These are phyloP conservation scores for Leptoxyphium fumago DNA, from an alignment of 2,329 filamentous ascomycete genomes.

Conservation along the genomic window DNA sequence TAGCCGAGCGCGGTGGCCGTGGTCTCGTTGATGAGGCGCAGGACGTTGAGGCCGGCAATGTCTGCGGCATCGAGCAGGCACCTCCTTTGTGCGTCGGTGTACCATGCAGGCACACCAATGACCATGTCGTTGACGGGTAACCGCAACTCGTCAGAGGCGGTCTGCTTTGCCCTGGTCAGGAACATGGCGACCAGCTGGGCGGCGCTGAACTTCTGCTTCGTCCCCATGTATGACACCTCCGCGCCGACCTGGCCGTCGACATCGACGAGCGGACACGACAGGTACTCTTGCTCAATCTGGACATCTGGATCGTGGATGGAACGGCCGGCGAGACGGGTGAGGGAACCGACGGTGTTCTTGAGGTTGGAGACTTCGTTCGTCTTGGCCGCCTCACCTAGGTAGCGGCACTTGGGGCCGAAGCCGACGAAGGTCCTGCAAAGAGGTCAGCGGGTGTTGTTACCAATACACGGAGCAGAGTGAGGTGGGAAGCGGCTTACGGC, in stretches of 20 bases:
- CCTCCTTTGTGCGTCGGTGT: constrained; percentile 85
- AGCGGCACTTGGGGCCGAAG: constrained; percentile 86
- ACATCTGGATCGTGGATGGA: constrained; percentile 80
- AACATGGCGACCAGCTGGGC: constrained; percentile 93
- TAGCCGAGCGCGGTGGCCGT: constrained; percentile 91
- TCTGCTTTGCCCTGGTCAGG: constrained; percentile 85
- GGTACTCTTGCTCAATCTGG: constrained; percentile 79
- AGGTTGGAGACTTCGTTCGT: constrained; percentile 98
- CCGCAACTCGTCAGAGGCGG: constrained; percentile 72
- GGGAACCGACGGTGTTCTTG: constrained; percentile 89
- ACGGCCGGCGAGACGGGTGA: constrained; percentile 87
- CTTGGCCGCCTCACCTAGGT: constrained; percentile 89
- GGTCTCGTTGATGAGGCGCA: constrained; percentile 94
- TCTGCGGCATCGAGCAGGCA: constrained; percentile 81
- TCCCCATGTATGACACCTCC: constrained; percentile 81
- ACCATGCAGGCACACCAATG: constrained; percentile 91
- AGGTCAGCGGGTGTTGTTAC: constrained; percentile 7
- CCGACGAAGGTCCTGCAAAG: constrained; percentile 67
- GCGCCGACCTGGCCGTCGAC: constrained; percentile 88
- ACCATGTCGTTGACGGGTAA: constrained; percentile 86
- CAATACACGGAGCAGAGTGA: constrained; percentile 7
- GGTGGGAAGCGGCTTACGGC: constrained; percentile 52
- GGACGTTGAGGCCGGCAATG: constrained; percentile 80
- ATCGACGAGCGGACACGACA: constrained; percentile 75
- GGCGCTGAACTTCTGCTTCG: constrained; percentile 91